These are phyloP conservation scores for Pleurotus eryngii DNA, from an alignment of 768 basidiomycete genomes.

Conservation along the genomic window DNA sequence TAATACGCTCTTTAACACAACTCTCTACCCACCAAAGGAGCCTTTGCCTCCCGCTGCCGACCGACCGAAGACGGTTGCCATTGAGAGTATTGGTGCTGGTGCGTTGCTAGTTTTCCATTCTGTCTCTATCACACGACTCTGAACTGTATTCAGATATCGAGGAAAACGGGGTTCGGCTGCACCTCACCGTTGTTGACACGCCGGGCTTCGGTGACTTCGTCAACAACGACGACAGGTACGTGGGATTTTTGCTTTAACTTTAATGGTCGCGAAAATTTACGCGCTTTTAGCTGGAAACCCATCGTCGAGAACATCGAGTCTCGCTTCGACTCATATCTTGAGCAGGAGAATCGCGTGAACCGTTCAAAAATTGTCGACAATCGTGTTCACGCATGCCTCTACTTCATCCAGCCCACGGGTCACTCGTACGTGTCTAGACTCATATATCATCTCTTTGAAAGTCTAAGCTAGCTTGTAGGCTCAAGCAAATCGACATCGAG, in stretches of 20 bases:
- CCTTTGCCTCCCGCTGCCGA: conserved; percentile 83
- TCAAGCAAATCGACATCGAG: conserved; percentile 98
- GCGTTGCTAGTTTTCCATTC: conserved; percentile 26
- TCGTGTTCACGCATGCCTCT: conserved; percentile 96
- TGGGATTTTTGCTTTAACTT: conserved; percentile 9
- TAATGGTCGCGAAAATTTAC: conserved; percentile 16
- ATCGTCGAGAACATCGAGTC: conserved; percentile 98
- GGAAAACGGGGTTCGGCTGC: conserved; percentile 95
- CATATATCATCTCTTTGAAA: conserved; percentile 4
- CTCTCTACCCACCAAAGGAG: conserved; percentile 88
- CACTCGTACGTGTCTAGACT: conserved; percentile 72
- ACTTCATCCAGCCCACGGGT: conserved; percentile 98
- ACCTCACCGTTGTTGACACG: conserved; percentile 98
- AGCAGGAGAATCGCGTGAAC: conserved; percentile 99
- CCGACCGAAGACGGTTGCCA: conserved; percentile 88
- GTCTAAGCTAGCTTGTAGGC: conserved; percentile 38
- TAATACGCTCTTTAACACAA: conserved; percentile 98
- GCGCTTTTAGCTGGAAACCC: conserved; percentile 82
- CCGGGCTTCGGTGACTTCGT: conserved; percentile 99
- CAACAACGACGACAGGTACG: conserved; percentile 96
- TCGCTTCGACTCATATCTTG: conserved; percentile 95
- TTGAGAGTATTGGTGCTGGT: conserved; percentile 99
- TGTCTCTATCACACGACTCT: conserved; percentile 11
- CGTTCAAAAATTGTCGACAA: conserved; percentile 92
- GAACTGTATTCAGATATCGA: conserved; percentile 76